These are phyloP conservation scores for Flaveria robusta DNA, from an alignment of 129 eudicot genomes.

Conservation along the genomic window DNA sequence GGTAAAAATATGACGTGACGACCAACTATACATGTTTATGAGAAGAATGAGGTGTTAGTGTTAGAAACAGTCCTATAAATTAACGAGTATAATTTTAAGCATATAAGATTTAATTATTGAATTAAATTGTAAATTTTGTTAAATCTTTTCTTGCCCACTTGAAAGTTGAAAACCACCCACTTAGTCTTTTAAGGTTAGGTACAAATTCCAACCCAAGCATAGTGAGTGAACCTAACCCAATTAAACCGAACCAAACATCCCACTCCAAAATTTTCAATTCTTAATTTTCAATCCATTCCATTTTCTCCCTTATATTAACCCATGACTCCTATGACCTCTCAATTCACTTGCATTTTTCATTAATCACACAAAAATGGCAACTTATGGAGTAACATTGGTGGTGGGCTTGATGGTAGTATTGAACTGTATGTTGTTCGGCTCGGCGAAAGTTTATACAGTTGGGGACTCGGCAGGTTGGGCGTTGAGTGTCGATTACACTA, in stretches of 20 bases:
- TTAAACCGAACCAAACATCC: slow-evolving; percentile 22
- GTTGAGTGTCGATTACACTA: slow-evolving; percentile 48
- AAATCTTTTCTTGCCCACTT: neutral
- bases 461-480: slow-evolving; percentile 71
- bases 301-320: slow-evolving; percentile 25
- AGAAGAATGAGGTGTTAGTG: too few relatives aligned
- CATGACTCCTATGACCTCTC: slow-evolving; percentile 1
- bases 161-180: neutral
- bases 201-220: slow-evolving; percentile 27
- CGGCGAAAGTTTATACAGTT: slow-evolving; percentile 58
- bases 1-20: too few relatives aligned
- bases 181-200: slow-evolving; percentile 13
- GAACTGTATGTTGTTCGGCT: slow-evolving; percentile 10
- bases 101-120: too few relatives aligned
- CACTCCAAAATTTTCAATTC: slow-evolving; percentile 24
- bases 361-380: slow-evolving; percentile 34
- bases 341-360: slow-evolving; percentile 10
- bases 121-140: neutral
- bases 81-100: too few relatives aligned
- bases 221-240: slow-evolving; percentile 31
- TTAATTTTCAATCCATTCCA: neutral
- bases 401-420: slow-evolving; percentile 24
- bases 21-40: too few relatives aligned
- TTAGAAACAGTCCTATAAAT: too few relatives aligned
- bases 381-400: neutral